phyloP scores from a whole-genome alignment of 345 rosid species.

The Garcia nutans region DNA sequence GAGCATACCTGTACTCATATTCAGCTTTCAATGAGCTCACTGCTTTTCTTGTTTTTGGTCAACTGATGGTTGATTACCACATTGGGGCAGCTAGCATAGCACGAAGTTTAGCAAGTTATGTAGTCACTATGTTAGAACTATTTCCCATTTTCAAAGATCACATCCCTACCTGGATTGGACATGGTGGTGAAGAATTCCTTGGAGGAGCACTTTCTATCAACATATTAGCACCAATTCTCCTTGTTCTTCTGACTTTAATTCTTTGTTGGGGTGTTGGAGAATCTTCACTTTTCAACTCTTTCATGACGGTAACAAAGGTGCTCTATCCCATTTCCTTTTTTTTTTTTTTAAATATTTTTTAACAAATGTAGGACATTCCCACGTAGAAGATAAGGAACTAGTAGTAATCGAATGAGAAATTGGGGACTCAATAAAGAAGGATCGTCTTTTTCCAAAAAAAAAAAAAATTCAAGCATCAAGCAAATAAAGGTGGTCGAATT shows the following conservation, averaged over 20 bases:
- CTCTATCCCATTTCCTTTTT: neutral
- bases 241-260: conserved; percentile 64
- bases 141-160: conserved; percentile 58
- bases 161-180: conserved; percentile 82
- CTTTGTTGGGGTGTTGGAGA: conserved; percentile 81
- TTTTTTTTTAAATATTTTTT: neutral
- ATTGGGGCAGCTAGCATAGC: conserved; percentile 98
- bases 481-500: neutral
- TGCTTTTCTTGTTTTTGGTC: conserved; percentile 89
- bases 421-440: too few species aligned
- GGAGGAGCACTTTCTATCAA: conserved; percentile 85
- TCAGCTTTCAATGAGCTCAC: conserved; percentile 90
- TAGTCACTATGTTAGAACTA: conserved; percentile 65
- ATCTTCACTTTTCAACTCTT: conserved; percentile 68
- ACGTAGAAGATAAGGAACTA: neutral
- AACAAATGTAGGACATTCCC: neutral
- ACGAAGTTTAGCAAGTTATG: conserved; percentile 84
- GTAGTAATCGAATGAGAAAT: neutral
- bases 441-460: too few species aligned
- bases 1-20: conserved; percentile 82
- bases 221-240: conserved; percentile 69
- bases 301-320: conserved; percentile 86
- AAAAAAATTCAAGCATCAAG: neutral
- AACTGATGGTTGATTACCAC: conserved; percentile 91
- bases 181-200: conserved; percentile 68